phyloP scores from a whole-genome alignment of 495 filamentous ascomycete genomes.

The Talaromyces trachyspermus region DNA sequence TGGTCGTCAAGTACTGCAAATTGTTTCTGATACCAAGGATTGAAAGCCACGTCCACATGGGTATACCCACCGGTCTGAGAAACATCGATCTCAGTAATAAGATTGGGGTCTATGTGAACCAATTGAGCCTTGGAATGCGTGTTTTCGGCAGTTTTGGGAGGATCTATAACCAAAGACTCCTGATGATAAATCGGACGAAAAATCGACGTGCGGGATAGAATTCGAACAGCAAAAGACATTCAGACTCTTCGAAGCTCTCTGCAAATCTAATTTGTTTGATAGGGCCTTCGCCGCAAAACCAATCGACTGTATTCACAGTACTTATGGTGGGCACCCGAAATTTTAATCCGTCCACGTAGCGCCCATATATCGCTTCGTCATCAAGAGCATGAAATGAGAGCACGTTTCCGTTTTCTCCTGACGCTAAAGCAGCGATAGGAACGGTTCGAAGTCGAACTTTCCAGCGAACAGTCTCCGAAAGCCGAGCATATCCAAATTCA shows the following conservation, averaged over 20 bases:
- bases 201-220: conserved; percentile 46
- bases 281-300: conserved; percentile 47
- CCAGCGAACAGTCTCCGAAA: conserved; percentile 17
- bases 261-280: conserved; percentile 65
- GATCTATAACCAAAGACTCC: conserved; percentile 23
- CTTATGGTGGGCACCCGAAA: conserved; percentile 28
- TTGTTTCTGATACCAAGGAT: conserved; percentile 61
- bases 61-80: conserved; percentile 46
- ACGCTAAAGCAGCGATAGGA: conserved; percentile 35
- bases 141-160: conserved; percentile 6
- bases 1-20: conserved; percentile 64
- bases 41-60: conserved; percentile 72
- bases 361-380: no score
- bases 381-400: conserved; percentile 32
- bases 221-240: conserved; percentile 59
- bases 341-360: no score
- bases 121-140: conserved; percentile 12
- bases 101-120: conserved; percentile 56
- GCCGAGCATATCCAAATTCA: conserved; percentile 34
- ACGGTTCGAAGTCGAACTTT: conserved; percentile 20
- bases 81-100: conserved; percentile 47
- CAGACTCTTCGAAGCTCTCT: conserved; percentile 35
- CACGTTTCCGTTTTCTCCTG: conserved; percentile 35
- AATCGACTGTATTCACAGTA: conserved; percentile 41
- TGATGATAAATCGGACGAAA: conserved; percentile 49